Conservation (phyloP, 2,329 filamentous ascomycete genomes). For the Clarireedia homoeocarpa region DNA sequence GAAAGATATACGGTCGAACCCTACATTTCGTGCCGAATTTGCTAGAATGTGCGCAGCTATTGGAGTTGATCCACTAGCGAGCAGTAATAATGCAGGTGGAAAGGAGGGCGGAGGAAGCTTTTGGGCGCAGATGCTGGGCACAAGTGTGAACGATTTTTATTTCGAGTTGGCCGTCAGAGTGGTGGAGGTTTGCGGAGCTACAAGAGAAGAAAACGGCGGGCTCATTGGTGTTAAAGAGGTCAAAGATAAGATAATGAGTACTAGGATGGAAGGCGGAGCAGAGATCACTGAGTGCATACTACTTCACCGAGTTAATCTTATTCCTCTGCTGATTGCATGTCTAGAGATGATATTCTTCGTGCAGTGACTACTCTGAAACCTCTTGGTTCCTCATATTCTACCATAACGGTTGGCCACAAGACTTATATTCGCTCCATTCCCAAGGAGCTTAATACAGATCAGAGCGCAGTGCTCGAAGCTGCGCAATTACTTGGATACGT, state of each 20-base stretch:
- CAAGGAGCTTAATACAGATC: slow-evolving; percentile 90
- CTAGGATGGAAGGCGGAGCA: slow-evolving; percentile 65
- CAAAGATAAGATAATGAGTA: slow-evolving; percentile 63
- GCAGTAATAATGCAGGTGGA: slow-evolving; percentile 44
- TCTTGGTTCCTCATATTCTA: slow-evolving; percentile 78
- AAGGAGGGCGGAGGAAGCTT: slow-evolving; percentile 55
- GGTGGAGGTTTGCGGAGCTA: slow-evolving; percentile 84
- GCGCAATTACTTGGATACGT: slow-evolving; percentile 87
- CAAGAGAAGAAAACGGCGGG: slow-evolving; percentile 84
- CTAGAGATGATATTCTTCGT: slow-evolving; percentile 77
- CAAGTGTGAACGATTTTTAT: slow-evolving; percentile 95
- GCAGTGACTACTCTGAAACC: slow-evolving; percentile 83
- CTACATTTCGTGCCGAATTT: slow-evolving; percentile 91
- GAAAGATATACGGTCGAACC: slow-evolving; percentile 92
- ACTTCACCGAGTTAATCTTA: background rate
- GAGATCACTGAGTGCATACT: slow-evolving; percentile 65
- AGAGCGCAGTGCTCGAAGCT: slow-evolving; percentile 85
- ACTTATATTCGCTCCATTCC: slow-evolving; percentile 88
- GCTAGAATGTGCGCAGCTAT: slow-evolving; percentile 98
- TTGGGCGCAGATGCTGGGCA: slow-evolving; percentile 87
- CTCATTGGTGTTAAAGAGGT: slow-evolving; percentile 81
- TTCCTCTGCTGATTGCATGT: slow-evolving; percentile 9
- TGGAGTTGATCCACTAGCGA: slow-evolving; percentile 89
- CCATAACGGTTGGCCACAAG: slow-evolving; percentile 75
- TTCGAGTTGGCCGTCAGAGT: slow-evolving; percentile 95